phyloP scores from a whole-genome alignment of 106 monocot species.

The Dendrobium catenatum region DNA sequence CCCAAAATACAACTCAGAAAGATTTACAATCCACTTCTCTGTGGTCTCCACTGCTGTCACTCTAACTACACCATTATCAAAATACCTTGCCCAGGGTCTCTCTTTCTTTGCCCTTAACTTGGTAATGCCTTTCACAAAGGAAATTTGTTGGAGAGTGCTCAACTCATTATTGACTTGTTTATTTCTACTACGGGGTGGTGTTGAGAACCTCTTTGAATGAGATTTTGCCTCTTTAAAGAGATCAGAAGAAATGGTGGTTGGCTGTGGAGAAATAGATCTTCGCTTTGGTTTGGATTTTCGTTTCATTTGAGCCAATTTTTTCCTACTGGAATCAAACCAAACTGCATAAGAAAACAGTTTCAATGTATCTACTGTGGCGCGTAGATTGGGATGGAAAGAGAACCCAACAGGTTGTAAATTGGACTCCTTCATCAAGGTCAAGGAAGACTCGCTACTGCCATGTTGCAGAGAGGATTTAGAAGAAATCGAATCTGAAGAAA shows the following conservation, averaged over 20 bases:
- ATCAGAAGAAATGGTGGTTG: constrained; percentile 27
- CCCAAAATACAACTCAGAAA: constrained; percentile 60
- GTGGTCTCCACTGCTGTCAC: constrained; percentile 39
- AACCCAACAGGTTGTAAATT: not conserved
- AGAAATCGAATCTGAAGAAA: not conserved
- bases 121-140: constrained; percentile 4
- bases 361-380: constrained; percentile 5
- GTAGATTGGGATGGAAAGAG: constrained; percentile 7
- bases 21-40: constrained; percentile 63
- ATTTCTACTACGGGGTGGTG: constrained; percentile 23
- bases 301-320: not conserved
- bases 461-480: not conserved
- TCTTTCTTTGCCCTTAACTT: constrained; percentile 27
- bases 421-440: not conserved
- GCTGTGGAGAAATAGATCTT: constrained; percentile 31
- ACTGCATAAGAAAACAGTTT: not conserved
- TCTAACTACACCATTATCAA: constrained; percentile 47
- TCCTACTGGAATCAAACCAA: not conserved
- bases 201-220: constrained; percentile 41
- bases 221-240: constrained; percentile 43
- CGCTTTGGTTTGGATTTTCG: constrained; percentile 21
- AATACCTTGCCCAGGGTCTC: constrained; percentile 36
- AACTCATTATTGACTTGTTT: not conserved
- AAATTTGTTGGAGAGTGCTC: not conserved
- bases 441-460: no score